Evolutionary conservation across 164 flowering plant genomes (phyloP).

Genomic region (Chimonanthus salicifolius): DNA sequence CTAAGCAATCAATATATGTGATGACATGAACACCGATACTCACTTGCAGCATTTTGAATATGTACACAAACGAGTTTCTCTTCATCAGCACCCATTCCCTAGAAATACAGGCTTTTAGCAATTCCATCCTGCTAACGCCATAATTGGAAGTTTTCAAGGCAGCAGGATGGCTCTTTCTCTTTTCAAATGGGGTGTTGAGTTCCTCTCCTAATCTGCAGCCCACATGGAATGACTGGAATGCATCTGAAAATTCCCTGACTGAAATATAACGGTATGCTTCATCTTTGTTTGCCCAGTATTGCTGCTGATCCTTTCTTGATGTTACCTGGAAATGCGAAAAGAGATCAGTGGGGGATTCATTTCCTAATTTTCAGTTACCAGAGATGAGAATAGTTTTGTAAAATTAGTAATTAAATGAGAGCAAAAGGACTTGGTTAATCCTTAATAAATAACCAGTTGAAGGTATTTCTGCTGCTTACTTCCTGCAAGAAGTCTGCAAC

Average conservation of each 20-base stretch:
- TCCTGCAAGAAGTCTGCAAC: constrained; percentile 74
- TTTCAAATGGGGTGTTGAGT: constrained; percentile 36
- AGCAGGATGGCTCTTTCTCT: constrained; percentile 36
- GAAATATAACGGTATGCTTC: constrained; percentile 35
- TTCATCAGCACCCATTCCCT: constrained; percentile 42
- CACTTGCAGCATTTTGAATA: constrained; percentile 33
- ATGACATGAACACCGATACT: constrained; percentile 1
- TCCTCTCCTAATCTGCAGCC: constrained; percentile 34
- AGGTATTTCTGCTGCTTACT: constrained; percentile 25
- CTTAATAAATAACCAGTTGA: not conserved
- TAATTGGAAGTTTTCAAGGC: constrained; percentile 35
- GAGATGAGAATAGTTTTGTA: not conserved
- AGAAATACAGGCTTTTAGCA: constrained; percentile 31
- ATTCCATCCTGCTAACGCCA: constrained; percentile 47
- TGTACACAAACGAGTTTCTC: constrained; percentile 36
- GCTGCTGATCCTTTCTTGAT: constrained; percentile 45
- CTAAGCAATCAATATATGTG: too few species aligned
- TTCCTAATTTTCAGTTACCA: not conserved
- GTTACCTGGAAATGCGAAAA: constrained; percentile 28
- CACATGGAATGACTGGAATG: constrained; percentile 44
- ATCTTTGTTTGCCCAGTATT: constrained; percentile 35
- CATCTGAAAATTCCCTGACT: constrained; percentile 38
- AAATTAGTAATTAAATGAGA: not conserved
- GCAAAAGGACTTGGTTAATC: not conserved
- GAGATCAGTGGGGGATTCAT: not conserved